Base-by-base conservation (phyloP, 192 early-diverging fungal species). In the Coemansia sp. region DNA sequence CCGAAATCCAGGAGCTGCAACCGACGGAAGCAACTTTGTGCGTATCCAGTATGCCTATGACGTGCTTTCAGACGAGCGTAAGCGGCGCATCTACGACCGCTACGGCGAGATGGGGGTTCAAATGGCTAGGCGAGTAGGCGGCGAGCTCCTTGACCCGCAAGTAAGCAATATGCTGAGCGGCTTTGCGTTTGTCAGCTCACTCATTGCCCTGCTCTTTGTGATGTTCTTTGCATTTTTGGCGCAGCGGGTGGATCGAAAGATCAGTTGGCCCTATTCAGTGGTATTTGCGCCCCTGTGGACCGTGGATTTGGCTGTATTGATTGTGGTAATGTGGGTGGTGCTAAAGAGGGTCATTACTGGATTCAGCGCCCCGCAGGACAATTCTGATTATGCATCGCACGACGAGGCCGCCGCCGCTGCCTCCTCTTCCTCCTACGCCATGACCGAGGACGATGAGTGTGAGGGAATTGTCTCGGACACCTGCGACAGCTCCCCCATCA, bases 251-350 rank as follows among this genome's bases (percentile, higher is more conserved):
- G 96, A 98, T 75, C 82, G 75, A 37, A 82, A 82, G 46, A 85
- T 89, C 36, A 61, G 54, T 34, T 95, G 93, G 94, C 75, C 76
- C 5, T 97, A 87, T 79, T 66, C 78, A 8, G 85, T 89, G 5
- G 92, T 95, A 6, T 94, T 93, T 74, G 86, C 87, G 56, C 96
- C 96, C 8, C 78, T 94, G 35, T 98, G 92, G 88, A 82, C 93
- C 14, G 72, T 92, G 37, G 89, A 93, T 72, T 19, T 73, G 17
- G 34, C 79, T 17, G 59, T 83, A 29, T 42, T 87, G 53, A 62
- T 77, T 16, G 74, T 72, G 2, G 66, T 88, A 17, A 64, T 27
- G 44, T 59, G 62, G 54, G 65, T n/a, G 27, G 53, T 80, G 21
- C 44, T 82, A 9, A 62, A 78, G 33, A 59, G 67, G 54, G 29